Percentiles rank a stretch among this genome's conserved stretches.
Conservation (phyloP, 371 early-diverging fungal species). For the Rhizopus delemar region DNA sequence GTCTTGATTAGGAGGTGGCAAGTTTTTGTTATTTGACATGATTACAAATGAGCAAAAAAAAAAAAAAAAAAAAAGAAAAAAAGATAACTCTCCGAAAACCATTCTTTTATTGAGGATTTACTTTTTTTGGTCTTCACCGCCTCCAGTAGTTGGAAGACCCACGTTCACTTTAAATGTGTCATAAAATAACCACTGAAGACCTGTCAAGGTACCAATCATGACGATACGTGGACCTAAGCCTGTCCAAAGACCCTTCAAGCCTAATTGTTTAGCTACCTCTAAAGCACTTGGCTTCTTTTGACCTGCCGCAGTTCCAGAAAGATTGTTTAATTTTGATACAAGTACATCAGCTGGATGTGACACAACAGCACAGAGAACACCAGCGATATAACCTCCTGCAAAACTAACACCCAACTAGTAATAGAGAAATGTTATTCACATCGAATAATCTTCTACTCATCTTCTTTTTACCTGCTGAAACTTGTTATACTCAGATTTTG, state of each 20-base stretch:
- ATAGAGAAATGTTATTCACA: slow-evolving; percentile 11
- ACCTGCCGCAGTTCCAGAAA: slow-evolving; percentile 58
- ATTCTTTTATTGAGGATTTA: neutral
- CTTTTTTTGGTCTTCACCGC: slow-evolving; percentile 4
- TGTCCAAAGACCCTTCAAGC: slow-evolving; percentile 62
- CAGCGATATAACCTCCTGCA: slow-evolving; percentile 88
- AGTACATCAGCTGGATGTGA: slow-evolving; percentile 96
- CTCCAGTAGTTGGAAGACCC: slow-evolving; percentile 37
- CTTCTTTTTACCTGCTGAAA: slow-evolving; percentile 57
- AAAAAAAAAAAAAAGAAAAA: slow-evolving; percentile 4
- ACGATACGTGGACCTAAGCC: slow-evolving; percentile 74
- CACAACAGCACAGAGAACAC: slow-evolving; percentile 89
- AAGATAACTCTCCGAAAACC: neutral
- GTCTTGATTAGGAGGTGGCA: slow-evolving; percentile 49
- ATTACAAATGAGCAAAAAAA: slow-evolving; percentile 10
- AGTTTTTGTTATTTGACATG: slow-evolving; percentile 13
- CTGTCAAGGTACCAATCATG: slow-evolving; percentile 76
- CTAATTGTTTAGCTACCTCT: slow-evolving; percentile 62
- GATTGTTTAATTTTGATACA: slow-evolving; percentile 86
- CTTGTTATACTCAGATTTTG: slow-evolving; percentile 76
- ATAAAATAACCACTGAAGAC: slow-evolving; percentile 57
- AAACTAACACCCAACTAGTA: slow-evolving; percentile 72
- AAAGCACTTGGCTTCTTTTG: slow-evolving; percentile 57
- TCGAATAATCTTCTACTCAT: neutral
- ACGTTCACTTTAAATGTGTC: slow-evolving; percentile 33